Conservation (phyloP, 2,329 filamentous ascomycete genomes). For the Ophiostoma sp. region DNA sequence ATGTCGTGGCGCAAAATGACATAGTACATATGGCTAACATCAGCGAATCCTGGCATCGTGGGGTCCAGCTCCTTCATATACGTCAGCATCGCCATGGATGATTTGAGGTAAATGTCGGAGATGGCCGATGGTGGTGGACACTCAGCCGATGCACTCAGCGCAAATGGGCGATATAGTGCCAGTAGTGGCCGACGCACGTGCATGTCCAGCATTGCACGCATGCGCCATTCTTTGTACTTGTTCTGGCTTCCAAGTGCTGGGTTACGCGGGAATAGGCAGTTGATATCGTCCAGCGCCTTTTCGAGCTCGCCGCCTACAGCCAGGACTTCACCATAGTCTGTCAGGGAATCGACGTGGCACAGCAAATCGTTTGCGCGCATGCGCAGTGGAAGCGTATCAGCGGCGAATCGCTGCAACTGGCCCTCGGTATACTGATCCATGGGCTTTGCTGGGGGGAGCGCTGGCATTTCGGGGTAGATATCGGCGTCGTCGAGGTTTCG, state of each 20-base stretch:
- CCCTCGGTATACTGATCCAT: slow-evolving; percentile 50
- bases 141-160: slow-evolving; percentile 44
- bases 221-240: slow-evolving; percentile 49
- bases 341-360: slow-evolving; percentile 47
- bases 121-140: slow-evolving; percentile 44
- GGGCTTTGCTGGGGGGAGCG: slow-evolving; percentile 46
- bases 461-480: slow-evolving; percentile 43
- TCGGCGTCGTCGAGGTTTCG: slow-evolving; percentile 51
- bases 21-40: slow-evolving; percentile 49
- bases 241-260: slow-evolving; percentile 40
- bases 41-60: slow-evolving; percentile 41
- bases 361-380: slow-evolving; percentile 48
- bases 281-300: slow-evolving; percentile 50
- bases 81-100: slow-evolving; percentile 51
- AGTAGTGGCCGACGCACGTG: slow-evolving; percentile 49
- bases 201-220: slow-evolving; percentile 49
- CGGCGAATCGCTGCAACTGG: slow-evolving; percentile 51
- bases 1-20: slow-evolving; percentile 51
- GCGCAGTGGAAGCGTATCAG: slow-evolving; percentile 45
- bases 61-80: slow-evolving; percentile 53
- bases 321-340: slow-evolving; percentile 50
- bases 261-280: slow-evolving; percentile 47
- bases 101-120: slow-evolving; percentile 48
- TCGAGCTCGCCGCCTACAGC: slow-evolving; percentile 52
- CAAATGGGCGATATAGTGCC: slow-evolving; percentile 51